These are phyloP conservation scores for Starmerella stigmatis DNA, from an alignment of 805 yeast species.

Conservation along the genomic window DNA sequence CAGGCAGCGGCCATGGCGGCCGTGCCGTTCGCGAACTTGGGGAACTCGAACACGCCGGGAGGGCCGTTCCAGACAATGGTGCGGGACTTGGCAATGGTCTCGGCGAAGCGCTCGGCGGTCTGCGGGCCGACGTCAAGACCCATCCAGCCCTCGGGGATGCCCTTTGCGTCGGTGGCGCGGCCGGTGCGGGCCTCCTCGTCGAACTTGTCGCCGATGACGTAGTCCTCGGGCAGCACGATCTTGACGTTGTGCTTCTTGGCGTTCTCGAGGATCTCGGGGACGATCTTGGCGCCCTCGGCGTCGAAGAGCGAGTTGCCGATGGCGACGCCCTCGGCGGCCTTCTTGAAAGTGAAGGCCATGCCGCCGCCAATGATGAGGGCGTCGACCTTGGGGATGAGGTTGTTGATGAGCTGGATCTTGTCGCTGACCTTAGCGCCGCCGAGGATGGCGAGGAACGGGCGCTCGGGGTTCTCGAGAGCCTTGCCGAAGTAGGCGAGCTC, in stretches of 20 bases:
- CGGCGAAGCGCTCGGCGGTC: conserved; percentile 67
- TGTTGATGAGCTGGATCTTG: conserved; percentile 96
- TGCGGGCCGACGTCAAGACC: conserved; percentile 95
- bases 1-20: conserved; percentile 80
- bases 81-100: conserved; percentile 82
- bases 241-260: conserved; percentile 94
- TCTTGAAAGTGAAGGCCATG: conserved; percentile 99
- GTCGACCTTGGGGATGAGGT: conserved; percentile 85
- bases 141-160: conserved; percentile 91
- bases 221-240: conserved; percentile 89
- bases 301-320: conserved; percentile 92
- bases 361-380: conserved; percentile 96
- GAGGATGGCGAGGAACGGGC: conserved; percentile 97
- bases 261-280: conserved; percentile 82
- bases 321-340: conserved; percentile 70
- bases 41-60: conserved; percentile 99
- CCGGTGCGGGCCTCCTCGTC: conserved; percentile 81
- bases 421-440: conserved; percentile 99
- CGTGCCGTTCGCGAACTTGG: conserved; percentile 83
- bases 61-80: conserved; percentile 99
- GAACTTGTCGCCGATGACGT: conserved; percentile 90
- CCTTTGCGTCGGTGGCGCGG: conserved; percentile 74
- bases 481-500: conserved; percentile 95
- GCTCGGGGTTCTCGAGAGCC: conserved; percentile 94
- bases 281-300: conserved; percentile 90